Evolutionary conservation across 164 flowering plant genomes (phyloP).

Genomic region (Tinospora cordifolia): DNA sequence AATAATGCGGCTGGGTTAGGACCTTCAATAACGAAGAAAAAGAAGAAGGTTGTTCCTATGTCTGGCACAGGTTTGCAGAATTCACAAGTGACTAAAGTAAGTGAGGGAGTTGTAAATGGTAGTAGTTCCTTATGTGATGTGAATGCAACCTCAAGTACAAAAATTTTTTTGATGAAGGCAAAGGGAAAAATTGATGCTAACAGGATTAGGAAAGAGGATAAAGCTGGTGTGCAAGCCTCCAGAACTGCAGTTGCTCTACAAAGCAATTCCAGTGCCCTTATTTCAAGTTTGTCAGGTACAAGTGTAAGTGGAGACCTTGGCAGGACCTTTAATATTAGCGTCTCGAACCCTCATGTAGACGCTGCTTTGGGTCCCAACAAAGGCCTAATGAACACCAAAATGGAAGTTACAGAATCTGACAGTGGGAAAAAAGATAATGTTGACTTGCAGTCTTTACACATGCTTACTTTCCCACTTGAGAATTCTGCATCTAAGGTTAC

Average conservation of each 20-base stretch:
- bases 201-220: neutral
- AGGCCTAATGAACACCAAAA: neutral
- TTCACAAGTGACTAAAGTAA: neutral
- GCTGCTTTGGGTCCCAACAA: neutral
- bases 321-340: neutral
- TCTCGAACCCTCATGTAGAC: neutral
- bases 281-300: neutral
- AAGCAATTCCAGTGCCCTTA: neutral
- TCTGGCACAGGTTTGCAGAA: neutral
- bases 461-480: neutral
- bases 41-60: neutral
- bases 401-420: neutral
- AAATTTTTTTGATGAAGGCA: neutral
- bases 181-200: neutral
- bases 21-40: constrained; percentile 20
- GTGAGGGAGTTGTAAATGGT: constrained; percentile 1
- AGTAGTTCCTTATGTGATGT: neutral
- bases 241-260: neutral
- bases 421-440: neutral
- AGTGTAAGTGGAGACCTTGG: neutral
- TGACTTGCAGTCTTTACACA: neutral
- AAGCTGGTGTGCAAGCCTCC: neutral
- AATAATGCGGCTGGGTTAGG: constrained; percentile 19
- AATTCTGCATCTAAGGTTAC: neutral
- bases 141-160: neutral